Conservation (phyloP, 164 flowering plant species). For the Magnolia kwangsiensis region DNA sequence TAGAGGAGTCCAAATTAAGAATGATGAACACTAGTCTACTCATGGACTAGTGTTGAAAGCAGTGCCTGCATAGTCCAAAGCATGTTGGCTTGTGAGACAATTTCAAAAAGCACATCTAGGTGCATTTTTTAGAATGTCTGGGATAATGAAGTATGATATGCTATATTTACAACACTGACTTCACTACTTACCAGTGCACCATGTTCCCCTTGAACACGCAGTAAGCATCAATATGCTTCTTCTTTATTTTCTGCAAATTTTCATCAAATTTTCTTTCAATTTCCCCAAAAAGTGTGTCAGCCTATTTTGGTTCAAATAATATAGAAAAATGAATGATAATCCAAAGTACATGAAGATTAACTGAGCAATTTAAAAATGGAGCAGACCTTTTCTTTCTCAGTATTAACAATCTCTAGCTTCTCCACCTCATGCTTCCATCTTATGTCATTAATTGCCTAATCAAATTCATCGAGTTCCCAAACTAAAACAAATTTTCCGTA, state of each 20-base stretch:
- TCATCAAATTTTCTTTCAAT: conserved; percentile 52
- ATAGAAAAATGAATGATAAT: conserved; percentile 8
- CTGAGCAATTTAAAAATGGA: background rate
- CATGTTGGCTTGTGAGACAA: background rate
- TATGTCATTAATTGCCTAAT: conserved; percentile 92
- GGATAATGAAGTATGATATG: too few relatives aligned
- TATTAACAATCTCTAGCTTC: conserved; percentile 69
- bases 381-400: conserved; percentile 84
- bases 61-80: background rate
- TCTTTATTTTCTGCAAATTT: conserved; percentile 56
- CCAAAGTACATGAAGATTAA: background rate
- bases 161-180: background rate
- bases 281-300: conserved; percentile 48
- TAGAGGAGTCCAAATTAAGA: background rate
- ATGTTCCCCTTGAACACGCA: conserved; percentile 67
- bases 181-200: conserved; percentile 51
- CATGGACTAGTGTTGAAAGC: background rate
- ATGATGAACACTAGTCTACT: background rate
- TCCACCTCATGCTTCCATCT: conserved; percentile 82
- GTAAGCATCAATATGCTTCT: conserved; percentile 51
- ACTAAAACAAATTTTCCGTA: background rate
- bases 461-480: conserved; percentile 19
- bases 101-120: background rate
- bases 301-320: conserved; percentile 39
- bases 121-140: background rate